Evolutionary conservation across 805 yeast species (phyloP), one percentile per base, ranked within the genome.

Genomic region (Kodamaea sagamina): DNA sequence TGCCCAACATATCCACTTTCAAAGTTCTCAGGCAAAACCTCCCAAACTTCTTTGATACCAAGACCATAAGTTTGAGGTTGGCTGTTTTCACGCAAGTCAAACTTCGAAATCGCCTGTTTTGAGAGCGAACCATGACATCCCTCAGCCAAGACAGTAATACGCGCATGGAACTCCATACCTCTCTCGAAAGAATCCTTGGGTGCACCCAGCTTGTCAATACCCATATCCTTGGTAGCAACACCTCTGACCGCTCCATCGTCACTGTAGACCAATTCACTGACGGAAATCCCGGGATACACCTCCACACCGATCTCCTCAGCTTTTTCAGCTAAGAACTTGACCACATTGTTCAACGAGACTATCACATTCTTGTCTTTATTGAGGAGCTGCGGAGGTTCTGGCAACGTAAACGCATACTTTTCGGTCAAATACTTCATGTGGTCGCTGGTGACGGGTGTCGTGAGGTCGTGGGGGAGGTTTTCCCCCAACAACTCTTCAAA

Each of bases 111-210:
- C 0, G 80, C 83, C 58, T 85, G 78, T 61, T 93, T 92, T 9
- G 90, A 74, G 42, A 93, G 70, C 1, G 97, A 89, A 0, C 99
- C 99, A 65, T 90, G 98, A 61, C 99, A 93, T n/a, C 99, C 99
- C 67, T 93, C 99, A 4, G 96, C 96, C 24, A 93, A 74, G 12
- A 93, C 85, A 0, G 97, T 90, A 47, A 84, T 73, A 54, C 93
- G 79, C 4, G 99, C 88, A 53, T 84, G 93, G 64, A 93, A 93
- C 64, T 89, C 98, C 97, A 93, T 87, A 18, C 99, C 99, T 51
- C 96, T 77, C 65, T 93, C 97, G 63, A 88, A 93, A n/a, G 79
- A 72, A 50, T 78, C 86, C 55, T 84, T 86, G 22, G 96, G 95
- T 25, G 70, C 60, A 13, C 96, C 97, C 44, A 75, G 65, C 52